Base-by-base conservation (phyloP, 2,329 filamentous ascomycete species). In the Pezicula carpinea region DNA sequence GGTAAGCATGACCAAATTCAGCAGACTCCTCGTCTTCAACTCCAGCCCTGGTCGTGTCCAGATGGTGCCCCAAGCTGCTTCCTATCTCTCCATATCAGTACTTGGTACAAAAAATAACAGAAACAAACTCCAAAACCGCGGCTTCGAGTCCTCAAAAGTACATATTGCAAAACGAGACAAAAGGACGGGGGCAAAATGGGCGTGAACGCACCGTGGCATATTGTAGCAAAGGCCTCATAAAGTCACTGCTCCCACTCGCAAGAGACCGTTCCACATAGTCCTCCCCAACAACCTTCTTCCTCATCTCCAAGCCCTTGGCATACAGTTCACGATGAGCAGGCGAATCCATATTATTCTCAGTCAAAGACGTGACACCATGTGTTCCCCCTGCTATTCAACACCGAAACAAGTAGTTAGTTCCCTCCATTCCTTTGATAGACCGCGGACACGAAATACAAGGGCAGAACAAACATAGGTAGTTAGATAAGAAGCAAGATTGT, bases 1-100 rank as follows among this genome's bases (percentile, higher is more conserved):
- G 3, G 59, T 61, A 40, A 62, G 46, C 59, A 62, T 62, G 7
- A 57, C 59, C 13, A 61, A 36, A 49, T 61, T 61, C 15, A 62
- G 41, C 4, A 62, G 42, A 47, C 57, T 60, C 19, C 59, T 44
- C 13, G 58, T 58, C 4, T 57, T 51, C 6, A 53, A 44, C 18
- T 54, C 53, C 1, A 62, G 44, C 2, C 59, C 59, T 3, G 59
- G 59, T 4, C 59, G 52, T 13, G 59, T 61, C 59, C 59, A 62
- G 41, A 62, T 57, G 8, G 59, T 60, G 10, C 57, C 59, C 59
- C 59, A 62, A 8, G 57, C 58, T 21, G 53, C 51, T 53, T 62
- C 59, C 58, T 59, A 19, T 29, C 29, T 44, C n/a, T n/a, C n/a
- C n/a, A n/a, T n/a, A n/a, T n/a, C n/a, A n/a, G n/a, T n/a, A n/a